phyloP scores from a whole-genome alignment of 352 stramenopile species.

The Peronospora farinosa region DNA sequence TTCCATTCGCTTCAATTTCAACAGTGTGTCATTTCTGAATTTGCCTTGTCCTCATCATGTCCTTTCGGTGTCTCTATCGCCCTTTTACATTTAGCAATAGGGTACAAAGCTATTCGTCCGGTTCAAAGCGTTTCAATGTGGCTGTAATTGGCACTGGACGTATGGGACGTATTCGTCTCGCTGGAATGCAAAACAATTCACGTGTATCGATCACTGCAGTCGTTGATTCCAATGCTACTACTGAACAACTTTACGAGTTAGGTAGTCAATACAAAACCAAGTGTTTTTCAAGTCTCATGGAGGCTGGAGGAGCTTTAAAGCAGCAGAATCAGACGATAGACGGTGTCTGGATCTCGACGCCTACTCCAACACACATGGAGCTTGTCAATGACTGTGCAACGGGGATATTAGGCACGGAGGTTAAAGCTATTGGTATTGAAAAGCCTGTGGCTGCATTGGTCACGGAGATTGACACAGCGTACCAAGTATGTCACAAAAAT shows the following conservation, averaged over 20 bases:
- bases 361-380: constrained; percentile 59
- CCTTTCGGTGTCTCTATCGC: constrained; percentile 7
- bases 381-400: constrained; percentile 36
- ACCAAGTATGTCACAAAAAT: constrained; percentile 40
- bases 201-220: constrained; percentile 54
- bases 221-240: constrained; percentile 38
- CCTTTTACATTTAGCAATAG: neutral
- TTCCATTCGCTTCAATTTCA: constrained; percentile 12
- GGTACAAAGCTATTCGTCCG: constrained; percentile 11
- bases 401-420: constrained; percentile 9
- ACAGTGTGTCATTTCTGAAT: constrained; percentile 11
- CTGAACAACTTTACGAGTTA: constrained; percentile 17
- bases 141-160: constrained; percentile 64
- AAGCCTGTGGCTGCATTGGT: constrained; percentile 61
- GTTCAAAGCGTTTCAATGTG: constrained; percentile 33
- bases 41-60: constrained; percentile 1
- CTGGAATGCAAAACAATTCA: constrained; percentile 46
- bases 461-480: constrained; percentile 54
- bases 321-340: constrained; percentile 25
- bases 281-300: constrained; percentile 35
- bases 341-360: constrained; percentile 71
- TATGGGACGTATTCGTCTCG: constrained; percentile 71
- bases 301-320: constrained; percentile 23
- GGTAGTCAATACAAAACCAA: constrained; percentile 40
- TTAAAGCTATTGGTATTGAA: constrained; percentile 63